Evolutionary conservation across 352 stramenopile species (phyloP).

Genomic region (Pythium sp.): DNA sequence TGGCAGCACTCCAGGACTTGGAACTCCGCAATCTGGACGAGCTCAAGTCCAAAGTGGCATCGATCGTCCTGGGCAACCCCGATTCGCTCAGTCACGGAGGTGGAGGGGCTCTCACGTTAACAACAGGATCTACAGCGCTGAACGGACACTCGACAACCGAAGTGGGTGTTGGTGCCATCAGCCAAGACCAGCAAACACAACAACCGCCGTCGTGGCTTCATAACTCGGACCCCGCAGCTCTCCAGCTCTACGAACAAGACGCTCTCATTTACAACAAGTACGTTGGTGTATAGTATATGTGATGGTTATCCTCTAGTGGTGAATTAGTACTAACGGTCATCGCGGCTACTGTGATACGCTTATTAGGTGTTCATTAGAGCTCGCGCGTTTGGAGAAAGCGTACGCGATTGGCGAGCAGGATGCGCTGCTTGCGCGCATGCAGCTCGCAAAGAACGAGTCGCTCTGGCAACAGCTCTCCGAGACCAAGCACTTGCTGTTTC

Average conservation of each 20-base stretch:
- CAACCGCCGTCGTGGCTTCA: conserved; percentile 28
- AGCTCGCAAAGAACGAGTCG: conserved; percentile 25
- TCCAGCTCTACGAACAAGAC: conserved; percentile 38
- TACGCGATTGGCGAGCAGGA: conserved; percentile 33
- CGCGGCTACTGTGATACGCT: not conserved
- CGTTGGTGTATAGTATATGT: not conserved
- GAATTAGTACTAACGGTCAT: not conserved
- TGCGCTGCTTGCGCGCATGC: conserved; percentile 29
- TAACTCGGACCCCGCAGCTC: conserved; percentile 24
- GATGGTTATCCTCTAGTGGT: not conserved
- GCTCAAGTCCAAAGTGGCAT: conserved; percentile 23
- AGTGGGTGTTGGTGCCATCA: not conserved
- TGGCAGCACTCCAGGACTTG: conserved; percentile 16
- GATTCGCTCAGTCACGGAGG: not conserved
- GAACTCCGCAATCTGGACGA: conserved; percentile 25
- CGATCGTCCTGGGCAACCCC: conserved; percentile 15
- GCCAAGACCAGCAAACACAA: not conserved
- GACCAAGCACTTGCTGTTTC: conserved; percentile 20
- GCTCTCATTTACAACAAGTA: conserved; percentile 44
- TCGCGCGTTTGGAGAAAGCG: conserved; percentile 33
- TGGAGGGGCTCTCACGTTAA: not conserved
- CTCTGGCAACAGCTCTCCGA: conserved; percentile 19
- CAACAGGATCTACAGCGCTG: not conserved
- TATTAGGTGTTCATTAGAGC: conserved; percentile 39
- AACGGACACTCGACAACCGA: not conserved